Evolutionary conservation across 2,329 filamentous ascomycete species (phyloP), one percentile per base, ranked within the genome.

Genomic region (Acrocalymma vagum): DNA sequence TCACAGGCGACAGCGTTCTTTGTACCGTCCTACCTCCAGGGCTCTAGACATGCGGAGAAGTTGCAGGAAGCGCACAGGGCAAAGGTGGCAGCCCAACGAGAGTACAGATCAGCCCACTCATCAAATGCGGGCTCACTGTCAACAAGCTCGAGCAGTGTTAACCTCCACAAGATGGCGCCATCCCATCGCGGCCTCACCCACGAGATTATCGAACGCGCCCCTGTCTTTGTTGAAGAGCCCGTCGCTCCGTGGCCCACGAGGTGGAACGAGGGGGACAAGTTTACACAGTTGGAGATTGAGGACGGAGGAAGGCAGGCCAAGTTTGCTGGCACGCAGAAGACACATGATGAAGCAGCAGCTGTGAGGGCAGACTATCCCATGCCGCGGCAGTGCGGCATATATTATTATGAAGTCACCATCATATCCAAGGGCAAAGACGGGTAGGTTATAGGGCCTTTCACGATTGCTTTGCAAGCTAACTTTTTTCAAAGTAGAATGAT

Each of bases 381-480:
- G 84, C 91, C 94, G 4, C 79, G 84, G 23, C 87, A 95, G 62
- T 94, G 89, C 54, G 94, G 94, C 2, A 86, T 99, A 45, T 99
- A 96, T 70, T 99, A 99, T 68, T 99, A 85, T 63, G 94, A 99
- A 60, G 77, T 85, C 22, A 82, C 81, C 7, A 80, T 90, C 31
- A 67, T 85, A 34, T 81, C 83, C 6, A 83, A 85, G 59, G 82
- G 81, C 35, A 85, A 86, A 62, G 86, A 88, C 57, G 83, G 82
- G 83, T 85, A 75, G 51, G 79, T 48, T 20, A 60, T n/a, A n/a
- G n/a, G n/a, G 53, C 15, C 70, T 72, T 60, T 69, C 73, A 18
- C n/a, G n/a, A n/a, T n/a, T n/a, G n/a, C n/a, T n/a, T 31, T 24
- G 33, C 24, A 37, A 26, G 45, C 60, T 66, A 45, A 69, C 49